phyloP scores from a whole-genome alignment of 768 basidiomycete species.

The Boletellus emodensis region DNA sequence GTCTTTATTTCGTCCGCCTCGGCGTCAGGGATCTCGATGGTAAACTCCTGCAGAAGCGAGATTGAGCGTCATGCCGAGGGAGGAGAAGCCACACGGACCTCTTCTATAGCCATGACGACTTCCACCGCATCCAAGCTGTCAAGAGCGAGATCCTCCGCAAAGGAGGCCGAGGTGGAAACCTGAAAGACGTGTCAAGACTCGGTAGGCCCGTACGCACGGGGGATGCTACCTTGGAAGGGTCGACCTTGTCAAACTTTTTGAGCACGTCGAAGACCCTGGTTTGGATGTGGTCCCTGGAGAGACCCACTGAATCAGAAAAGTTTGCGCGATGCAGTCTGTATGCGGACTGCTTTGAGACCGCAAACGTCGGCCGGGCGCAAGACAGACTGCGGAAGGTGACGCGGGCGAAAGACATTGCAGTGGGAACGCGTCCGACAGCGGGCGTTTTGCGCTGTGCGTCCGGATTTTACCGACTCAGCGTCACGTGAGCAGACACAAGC shows the following conservation, averaged over 20 bases:
- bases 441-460: conserved; percentile 2
- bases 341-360: conserved; percentile 26
- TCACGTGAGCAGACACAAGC: not conserved
- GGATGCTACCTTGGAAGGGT: conserved; percentile 24
- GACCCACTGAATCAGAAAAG: conserved; percentile 26
- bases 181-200: conserved; percentile 34
- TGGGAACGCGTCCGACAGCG: conserved; percentile 18
- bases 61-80: conserved; percentile 2
- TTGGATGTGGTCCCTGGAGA: conserved; percentile 24
- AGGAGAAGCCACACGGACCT: conserved; percentile 41
- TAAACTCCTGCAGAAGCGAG: conserved; percentile 67
- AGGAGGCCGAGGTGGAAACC: conserved; percentile 57
- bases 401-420: conserved; percentile 34
- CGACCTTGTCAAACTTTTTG: conserved; percentile 31
- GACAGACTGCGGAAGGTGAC: conserved; percentile 31
- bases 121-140: conserved; percentile 98
- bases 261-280: conserved; percentile 26
- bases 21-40: conserved; percentile 95
- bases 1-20: conserved; percentile 95
- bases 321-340: conserved; percentile 30
- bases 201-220: not conserved
- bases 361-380: conserved; percentile 25
- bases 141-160: conserved; percentile 53
- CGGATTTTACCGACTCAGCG: conserved; percentile 27
- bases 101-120: conserved; percentile 98